These are phyloP conservation scores for Hyphopichia homilentoma DNA, from an alignment of 805 yeast species.

Conservation along the genomic window DNA sequence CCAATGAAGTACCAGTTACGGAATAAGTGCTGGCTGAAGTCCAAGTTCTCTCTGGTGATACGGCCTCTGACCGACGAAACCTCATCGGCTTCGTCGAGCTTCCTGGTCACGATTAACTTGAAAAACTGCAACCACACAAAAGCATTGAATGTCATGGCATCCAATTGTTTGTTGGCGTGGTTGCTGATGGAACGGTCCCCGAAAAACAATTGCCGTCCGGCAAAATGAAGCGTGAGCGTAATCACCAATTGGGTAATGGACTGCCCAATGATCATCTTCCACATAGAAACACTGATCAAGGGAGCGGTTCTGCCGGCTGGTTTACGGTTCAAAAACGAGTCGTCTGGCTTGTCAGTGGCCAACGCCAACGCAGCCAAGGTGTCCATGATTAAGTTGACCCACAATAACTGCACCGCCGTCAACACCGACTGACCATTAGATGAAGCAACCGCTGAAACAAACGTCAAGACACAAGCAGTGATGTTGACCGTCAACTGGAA, in stretches of 20 bases:
- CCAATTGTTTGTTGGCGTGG: constrained; percentile 55
- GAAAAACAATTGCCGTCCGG: constrained; percentile 57
- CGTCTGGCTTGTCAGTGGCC: constrained; percentile 96
- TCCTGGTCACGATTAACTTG: constrained; percentile 86
- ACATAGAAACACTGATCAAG: constrained; percentile 85
- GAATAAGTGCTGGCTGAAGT: constrained; percentile 78
- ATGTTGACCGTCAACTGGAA: constrained; percentile 95
- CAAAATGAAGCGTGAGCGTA: constrained; percentile 80
- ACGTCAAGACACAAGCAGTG: constrained; percentile 93
- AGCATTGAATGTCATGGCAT: constrained; percentile 88
- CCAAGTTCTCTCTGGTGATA: constrained; percentile 60
- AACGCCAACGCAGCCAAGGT: constrained; percentile 95
- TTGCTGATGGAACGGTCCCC: constrained; percentile 25
- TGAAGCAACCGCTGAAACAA: constrained; percentile 88
- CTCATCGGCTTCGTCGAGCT: constrained; percentile 84
- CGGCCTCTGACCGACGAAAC: constrained; percentile 54
- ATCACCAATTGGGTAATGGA: constrained; percentile 71
- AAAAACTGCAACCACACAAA: constrained; percentile 98
- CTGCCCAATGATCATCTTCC: constrained; percentile 97
- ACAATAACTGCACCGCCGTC: constrained; percentile 93
- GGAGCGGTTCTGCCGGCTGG: constrained; percentile 83
- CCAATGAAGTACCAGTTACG: constrained; percentile 78
- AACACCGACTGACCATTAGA: constrained; percentile 77
- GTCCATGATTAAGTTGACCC: constrained; percentile 99
- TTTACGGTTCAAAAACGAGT: constrained; percentile 66